Conservation (phyloP, 352 stramenopile genomes). For the Aphanomyces cochlioides region DNA sequence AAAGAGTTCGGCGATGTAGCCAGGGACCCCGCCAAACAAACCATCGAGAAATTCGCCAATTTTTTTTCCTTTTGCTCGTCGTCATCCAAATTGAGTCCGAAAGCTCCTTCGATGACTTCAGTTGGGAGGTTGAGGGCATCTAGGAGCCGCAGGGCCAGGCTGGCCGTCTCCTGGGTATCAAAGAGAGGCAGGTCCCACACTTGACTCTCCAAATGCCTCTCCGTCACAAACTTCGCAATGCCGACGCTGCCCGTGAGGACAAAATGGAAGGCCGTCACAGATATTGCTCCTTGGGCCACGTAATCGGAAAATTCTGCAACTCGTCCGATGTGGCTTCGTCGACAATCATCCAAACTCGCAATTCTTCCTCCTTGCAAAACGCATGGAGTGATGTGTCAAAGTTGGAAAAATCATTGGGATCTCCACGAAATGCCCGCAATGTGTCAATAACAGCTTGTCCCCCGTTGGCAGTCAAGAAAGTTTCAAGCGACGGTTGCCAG, state of each 20-base stretch:
- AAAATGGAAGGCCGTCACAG: background rate
- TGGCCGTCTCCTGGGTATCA: background rate
- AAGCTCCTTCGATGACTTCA: background rate
- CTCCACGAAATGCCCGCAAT: background rate
- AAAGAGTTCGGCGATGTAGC: background rate
- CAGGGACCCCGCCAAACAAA: background rate
- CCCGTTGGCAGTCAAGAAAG: background rate
- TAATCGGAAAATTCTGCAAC: background rate
- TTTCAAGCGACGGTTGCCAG: background rate
- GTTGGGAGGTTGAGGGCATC: background rate
- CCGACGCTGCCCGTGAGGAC: background rate
- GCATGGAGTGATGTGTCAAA: no score
- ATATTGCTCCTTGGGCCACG: background rate
- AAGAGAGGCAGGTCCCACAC: background rate
- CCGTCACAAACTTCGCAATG: background rate
- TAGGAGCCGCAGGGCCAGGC: background rate
- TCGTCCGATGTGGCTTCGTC: background rate
- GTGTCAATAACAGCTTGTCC: background rate
- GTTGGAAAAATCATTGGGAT: no score
- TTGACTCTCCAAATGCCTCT: background rate
- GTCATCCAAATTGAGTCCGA: background rate
- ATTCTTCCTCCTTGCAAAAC: background rate
- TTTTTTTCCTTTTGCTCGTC: background rate
- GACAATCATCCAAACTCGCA: background rate
- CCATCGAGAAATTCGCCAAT: background rate